Evolutionary conservation across 345 rosid species (phyloP).

Genomic region (Sonneratia caseolaris): DNA sequence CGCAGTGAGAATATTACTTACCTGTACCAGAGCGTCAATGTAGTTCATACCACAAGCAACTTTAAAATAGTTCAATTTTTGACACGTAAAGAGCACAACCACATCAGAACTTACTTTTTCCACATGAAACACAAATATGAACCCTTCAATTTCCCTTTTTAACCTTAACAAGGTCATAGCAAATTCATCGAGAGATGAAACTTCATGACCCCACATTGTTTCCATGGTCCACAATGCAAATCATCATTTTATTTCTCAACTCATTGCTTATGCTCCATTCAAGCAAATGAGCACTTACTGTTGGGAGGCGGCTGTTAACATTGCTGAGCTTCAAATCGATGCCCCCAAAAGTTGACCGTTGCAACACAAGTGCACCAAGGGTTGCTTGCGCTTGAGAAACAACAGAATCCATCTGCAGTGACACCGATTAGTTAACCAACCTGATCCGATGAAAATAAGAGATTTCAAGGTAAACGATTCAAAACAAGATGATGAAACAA

Average conservation of each 20-base stretch:
- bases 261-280: slow-evolving; percentile 3
- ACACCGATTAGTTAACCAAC: slow-evolving; percentile 1
- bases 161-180: background rate
- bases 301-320: slow-evolving; percentile 83
- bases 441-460: background rate
- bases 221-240: background rate
- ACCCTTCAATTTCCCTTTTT: background rate
- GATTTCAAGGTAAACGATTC: background rate
- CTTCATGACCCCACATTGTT: background rate
- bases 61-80: too few relatives aligned
- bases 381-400: slow-evolving; percentile 97
- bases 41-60: slow-evolving; percentile 1
- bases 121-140: background rate
- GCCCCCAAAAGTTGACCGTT: slow-evolving; percentile 90
- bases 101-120: too few relatives aligned
- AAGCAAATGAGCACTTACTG: slow-evolving; percentile 35
- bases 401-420: slow-evolving; percentile 75
- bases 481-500: background rate
- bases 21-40: slow-evolving; percentile 39
- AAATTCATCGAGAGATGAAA: background rate
- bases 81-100: background rate
- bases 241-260: background rate
- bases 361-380: slow-evolving; percentile 73
- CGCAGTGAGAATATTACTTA: slow-evolving; percentile 62
- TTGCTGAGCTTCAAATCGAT: slow-evolving; percentile 88